These are phyloP conservation scores for Schizonepeta tenuifolia DNA, from an alignment of 257 asterid genomes.

Conservation along the genomic window DNA sequence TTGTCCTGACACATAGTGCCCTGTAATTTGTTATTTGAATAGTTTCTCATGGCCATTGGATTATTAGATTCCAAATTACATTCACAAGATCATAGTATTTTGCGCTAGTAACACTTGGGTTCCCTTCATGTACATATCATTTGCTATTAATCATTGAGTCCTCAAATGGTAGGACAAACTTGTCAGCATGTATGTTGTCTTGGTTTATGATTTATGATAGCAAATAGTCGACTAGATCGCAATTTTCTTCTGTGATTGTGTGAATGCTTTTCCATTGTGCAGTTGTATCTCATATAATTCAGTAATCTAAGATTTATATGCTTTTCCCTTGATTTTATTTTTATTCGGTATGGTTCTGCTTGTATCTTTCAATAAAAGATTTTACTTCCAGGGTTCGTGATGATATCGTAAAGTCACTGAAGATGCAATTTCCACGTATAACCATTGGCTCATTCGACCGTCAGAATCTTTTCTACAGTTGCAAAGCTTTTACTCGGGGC, in stretches of 20 bases:
- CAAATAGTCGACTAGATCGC: background rate
- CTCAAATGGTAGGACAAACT: background rate
- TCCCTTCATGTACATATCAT: background rate
- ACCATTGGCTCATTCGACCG: constrained; percentile 95
- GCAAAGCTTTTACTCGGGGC: constrained; percentile 61
- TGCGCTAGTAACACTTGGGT: background rate
- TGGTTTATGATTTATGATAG: constrained; percentile 12
- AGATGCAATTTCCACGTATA: constrained; percentile 70
- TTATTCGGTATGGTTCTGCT: constrained; percentile 3
- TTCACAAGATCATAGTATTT: background rate
- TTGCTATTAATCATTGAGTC: constrained; percentile 6
- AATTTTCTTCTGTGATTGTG: background rate
- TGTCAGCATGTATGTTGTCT: constrained; percentile 3
- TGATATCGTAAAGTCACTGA: constrained; percentile 73
- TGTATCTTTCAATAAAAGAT: constrained; percentile 24
- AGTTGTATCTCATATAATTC: constrained; percentile 28
- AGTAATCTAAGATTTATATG: constrained; percentile 17
- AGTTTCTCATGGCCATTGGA: background rate
- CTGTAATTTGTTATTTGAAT: background rate
- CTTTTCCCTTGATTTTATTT: constrained; percentile 8
- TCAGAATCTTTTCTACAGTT: constrained; percentile 83
- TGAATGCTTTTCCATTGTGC: constrained; percentile 19
- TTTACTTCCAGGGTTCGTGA: constrained; percentile 63
- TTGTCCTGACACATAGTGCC: background rate
- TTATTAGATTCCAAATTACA: background rate